Evolutionary conservation across 2,329 filamentous ascomycete genomes (phyloP).

Genomic region (Chrysosporium queenslandicum): DNA sequence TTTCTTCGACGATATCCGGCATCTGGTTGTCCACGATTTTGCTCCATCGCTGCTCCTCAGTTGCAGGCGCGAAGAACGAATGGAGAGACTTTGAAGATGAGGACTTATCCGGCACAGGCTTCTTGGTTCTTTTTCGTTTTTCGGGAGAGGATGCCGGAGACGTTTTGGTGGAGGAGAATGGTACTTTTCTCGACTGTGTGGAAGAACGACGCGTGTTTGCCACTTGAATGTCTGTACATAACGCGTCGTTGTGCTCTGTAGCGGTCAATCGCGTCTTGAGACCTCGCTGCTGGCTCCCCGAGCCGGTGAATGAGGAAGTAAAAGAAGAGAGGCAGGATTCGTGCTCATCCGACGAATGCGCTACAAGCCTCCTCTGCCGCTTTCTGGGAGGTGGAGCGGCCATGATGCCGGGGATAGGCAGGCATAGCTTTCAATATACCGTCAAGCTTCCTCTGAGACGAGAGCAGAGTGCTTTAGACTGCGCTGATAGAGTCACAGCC

Average conservation of each 20-base stretch:
- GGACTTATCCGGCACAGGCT: slow-evolving; percentile 14
- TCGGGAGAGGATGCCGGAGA: slow-evolving; percentile 27
- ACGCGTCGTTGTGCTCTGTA: background rate
- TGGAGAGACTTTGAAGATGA: slow-evolving; percentile 31
- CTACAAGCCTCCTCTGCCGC: slow-evolving; percentile 28
- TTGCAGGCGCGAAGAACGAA: slow-evolving; percentile 34
- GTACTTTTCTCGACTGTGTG: background rate
- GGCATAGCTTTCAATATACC: background rate
- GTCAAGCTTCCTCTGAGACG: background rate
- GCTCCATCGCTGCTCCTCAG: slow-evolving; percentile 32
- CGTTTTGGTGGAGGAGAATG: slow-evolving; percentile 10
- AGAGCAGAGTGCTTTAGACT: background rate
- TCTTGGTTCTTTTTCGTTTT: slow-evolving; percentile 22
- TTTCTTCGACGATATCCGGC: slow-evolving; percentile 27
- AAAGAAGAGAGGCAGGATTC: slow-evolving; percentile 10
- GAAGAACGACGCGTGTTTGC: background rate
- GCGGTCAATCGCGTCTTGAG: background rate
- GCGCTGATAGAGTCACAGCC: no score
- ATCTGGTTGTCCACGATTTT: slow-evolving; percentile 5
- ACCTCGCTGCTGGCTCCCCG: background rate
- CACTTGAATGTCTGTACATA: background rate
- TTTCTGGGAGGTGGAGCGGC: slow-evolving; percentile 28
- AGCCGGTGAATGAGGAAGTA: background rate
- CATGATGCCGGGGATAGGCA: slow-evolving; percentile 22
- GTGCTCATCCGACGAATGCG: slow-evolving; percentile 25